Conservation (phyloP, 805 yeast genomes). For the Myxozyma monticola region DNA sequence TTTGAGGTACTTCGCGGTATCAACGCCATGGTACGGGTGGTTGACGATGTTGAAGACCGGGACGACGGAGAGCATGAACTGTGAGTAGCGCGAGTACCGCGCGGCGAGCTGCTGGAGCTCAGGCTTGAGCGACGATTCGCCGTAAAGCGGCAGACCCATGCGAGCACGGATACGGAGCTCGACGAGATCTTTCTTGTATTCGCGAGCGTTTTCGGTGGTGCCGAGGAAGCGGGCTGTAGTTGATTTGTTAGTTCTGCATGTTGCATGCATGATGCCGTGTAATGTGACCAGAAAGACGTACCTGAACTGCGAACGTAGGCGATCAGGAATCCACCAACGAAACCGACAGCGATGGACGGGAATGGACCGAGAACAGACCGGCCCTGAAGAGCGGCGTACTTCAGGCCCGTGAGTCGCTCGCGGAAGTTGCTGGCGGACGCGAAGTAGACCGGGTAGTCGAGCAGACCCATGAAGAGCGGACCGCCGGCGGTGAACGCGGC, state of each 20-base stretch:
- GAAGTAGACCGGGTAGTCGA: conserved; percentile 43
- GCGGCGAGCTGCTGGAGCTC: conserved; percentile 73
- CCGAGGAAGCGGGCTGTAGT: conserved; percentile 71
- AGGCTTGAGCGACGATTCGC: conserved; percentile 60
- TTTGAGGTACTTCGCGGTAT: conserved; percentile 34
- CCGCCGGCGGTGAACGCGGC: conserved; percentile 50
- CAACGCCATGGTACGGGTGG: conserved; percentile 82
- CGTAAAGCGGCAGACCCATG: conserved; percentile 66
- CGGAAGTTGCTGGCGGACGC: conserved; percentile 27
- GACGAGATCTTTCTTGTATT: conserved; percentile 69
- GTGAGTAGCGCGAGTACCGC: conserved; percentile 74
- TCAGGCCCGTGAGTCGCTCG: conserved; percentile 4
- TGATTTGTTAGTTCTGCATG: conserved; percentile 48
- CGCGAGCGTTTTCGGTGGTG: conserved; percentile 67
- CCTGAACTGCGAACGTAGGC: conserved; percentile 52
- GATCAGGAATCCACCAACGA: conserved; percentile 68
- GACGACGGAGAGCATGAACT: conserved; percentile 56
- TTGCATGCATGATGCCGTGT: no score
- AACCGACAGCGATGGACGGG: conserved; percentile 44
- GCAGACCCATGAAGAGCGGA: conserved; percentile 48
- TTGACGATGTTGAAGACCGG: conserved; percentile 83
- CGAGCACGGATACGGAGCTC: conserved; percentile 69
- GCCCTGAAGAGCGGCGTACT: conserved; percentile 1
- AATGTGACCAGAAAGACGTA: conserved; percentile 3
- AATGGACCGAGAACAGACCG: conserved; percentile 2